Base-by-base conservation (phyloP, 345 rosid species). In the Cardiospermum halicacabum region DNA sequence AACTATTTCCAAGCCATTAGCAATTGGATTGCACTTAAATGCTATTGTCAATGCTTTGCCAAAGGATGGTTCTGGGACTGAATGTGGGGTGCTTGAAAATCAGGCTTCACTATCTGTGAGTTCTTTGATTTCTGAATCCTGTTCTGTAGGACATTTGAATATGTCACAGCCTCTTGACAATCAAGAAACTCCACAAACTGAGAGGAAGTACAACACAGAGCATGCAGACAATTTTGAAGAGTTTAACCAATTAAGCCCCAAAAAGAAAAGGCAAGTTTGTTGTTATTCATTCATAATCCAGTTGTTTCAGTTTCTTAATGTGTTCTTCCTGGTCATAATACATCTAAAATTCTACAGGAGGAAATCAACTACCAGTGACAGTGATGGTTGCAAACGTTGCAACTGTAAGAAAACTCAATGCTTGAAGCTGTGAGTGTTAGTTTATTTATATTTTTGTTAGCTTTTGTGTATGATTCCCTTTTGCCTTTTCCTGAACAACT, bases 11-110 rank as follows among this genome's bases (percentile, higher is more conserved):
- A 82, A 70, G 71, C 81, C 81, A 11, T 78, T 80, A 5, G 81
- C 86, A 26, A 78, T 86, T 59, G 86, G 88, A 63, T 72, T 84
- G 73, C 87, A 86, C 79, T 79, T 80, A 56, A 84, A 84, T 67
- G 82, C 82, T 72, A 59, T 86, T 51, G 65, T 77, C 50, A 80
- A 71, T 37, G 54, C 71, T 47, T 22, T 58, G 58, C 71, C 70
- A 36, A 21, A 67, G 62, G 67, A 58, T 49, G 67, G 19, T 56
- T 72, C 25, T 62, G 76, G 62, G 49, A 62, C 58, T 34, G 70
- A 55, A 56, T 79, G 68, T 36, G 64, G 55, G 48, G 61, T 42
- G 47, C 58, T 68, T 26, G 75, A 77, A 58, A 27, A 24, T n/a
- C 56, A 69, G 60, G 77, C 58, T 59, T 59, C 62, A 18, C 40